Base-by-base conservation (phyloP, 2,329 filamentous ascomycete genomes). In the Plectosphaerella plurivora region DNA sequence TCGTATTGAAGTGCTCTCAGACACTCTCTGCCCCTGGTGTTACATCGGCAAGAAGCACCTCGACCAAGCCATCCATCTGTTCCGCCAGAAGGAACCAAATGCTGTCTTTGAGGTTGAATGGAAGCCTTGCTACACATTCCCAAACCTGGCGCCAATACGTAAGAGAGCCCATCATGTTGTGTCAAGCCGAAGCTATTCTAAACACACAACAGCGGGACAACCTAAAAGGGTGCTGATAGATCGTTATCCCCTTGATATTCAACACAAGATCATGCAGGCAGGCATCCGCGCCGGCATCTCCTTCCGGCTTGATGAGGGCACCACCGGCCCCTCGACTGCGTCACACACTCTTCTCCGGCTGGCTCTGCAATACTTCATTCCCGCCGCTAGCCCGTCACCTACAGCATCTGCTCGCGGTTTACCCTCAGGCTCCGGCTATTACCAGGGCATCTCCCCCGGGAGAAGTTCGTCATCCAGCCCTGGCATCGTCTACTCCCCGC, bases 21-120 rank as follows among this genome's bases (percentile, higher is more conserved):
- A 81, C 60, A 69, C 75, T 7, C 65, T 77, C 37, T 82, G 78
- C 53, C 75, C 77, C 4, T 80, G 75, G 68, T 79, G 74, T 58
- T 81, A 77, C 58, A 67, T 81, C 53, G 71, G 73, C 53, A 71
- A 77, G 55, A 72, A 67, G 52, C 73, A 69, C 51, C 68, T 81
- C 49, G 71, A 77, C 53, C 57, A 54, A 12, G 76, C 77, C 51
- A 76, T 79, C 55, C 61, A 65, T 20, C 57, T 61, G 6, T 77
- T 74, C 60, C 65, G 64, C 51, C 56, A 62, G 4, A 58, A 57
- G 14, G 67, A 77, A 53, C 74, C 75, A 0, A 68, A 72, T 15
- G 67, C 72, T 22, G 65, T 70, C 5, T 79, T 81, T 52, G 69
- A 77, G 42, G 61, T 79, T 12, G 61, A 64, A 2, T 81, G 73